Evolutionary conservation across 139 green algal genomes (phyloP), one percentile per base, ranked within the genome.

Genomic region (Pleodorina starrii): DNA sequence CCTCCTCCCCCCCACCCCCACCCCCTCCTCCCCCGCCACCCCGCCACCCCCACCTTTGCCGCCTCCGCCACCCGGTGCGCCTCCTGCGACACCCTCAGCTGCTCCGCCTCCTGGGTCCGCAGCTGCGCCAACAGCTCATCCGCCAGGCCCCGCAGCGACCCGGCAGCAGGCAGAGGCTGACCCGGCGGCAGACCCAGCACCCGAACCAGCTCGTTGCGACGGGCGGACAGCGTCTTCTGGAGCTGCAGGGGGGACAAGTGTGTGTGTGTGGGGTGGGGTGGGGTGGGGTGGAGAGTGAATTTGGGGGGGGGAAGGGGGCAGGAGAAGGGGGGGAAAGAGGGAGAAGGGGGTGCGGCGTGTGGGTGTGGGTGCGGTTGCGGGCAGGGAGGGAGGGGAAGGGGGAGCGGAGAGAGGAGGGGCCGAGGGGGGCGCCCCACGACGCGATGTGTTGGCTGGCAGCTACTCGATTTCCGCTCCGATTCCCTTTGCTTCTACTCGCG

Each of bases 61-160:
- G 57, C 59, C 57, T 86, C 36, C 57, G 57, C 57, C 54, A 25
- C 54, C 57, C 1, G 29, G 40, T 75, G 40, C 40, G 79, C 79
- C 40, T 75, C 25, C 57, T 86, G 79, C 25, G 25, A 21, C 0
- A 38, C 59, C 79, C 5, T n/a, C 57, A 76, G 79, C 57, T 38
- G 35, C 36, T 69, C 50, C 59, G 79, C 79, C 54, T 86, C 59
- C 5, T 86, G 25, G 57, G 57, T 57, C 51, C 44, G 5, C 40
- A 76, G 79, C 51, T 25, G 38, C 40, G 12, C 42, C 79, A 75
- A 19, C 57, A 72, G 29, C 57, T 7, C 40, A 9, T 86, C 78
- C 10, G 27, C 27, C 29, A 32, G n/a, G n/a, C 32, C n/a, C 32
- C 77, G 77, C 77, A 84, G 50, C 35, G 36, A 25, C 46, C 44